phyloP scores from a whole-genome alignment of 192 early-diverging fungal species.

The Gaertneriomyces semiglobifer region DNA sequence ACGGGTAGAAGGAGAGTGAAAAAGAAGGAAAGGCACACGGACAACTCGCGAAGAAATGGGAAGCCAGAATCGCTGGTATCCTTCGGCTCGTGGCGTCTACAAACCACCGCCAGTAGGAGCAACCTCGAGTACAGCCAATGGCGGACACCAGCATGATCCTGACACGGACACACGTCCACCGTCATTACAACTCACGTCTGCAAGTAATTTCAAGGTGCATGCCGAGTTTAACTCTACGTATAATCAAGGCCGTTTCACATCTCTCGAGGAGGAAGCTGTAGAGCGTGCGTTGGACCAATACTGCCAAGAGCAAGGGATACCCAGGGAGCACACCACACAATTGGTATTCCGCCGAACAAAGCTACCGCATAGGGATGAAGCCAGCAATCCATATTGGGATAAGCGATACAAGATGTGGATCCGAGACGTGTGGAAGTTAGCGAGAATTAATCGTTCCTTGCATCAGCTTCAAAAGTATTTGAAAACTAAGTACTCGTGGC shows the following conservation, averaged over 20 bases:
- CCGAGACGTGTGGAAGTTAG: background rate
- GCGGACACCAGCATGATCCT: no score
- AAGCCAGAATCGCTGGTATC: no score
- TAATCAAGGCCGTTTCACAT: conserved; percentile 3
- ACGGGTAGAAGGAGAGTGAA: no score
- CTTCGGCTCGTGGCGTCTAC: no score
- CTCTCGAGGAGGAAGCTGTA: conserved; percentile 5
- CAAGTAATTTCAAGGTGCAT: background rate
- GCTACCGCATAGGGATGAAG: background rate
- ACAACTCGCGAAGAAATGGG: no score
- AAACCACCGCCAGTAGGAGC: no score
- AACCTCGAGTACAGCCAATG: no score
- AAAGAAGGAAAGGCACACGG: no score
- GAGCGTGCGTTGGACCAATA: conserved; percentile 8
- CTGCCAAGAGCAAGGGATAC: conserved; percentile 3
- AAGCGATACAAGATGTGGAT: conserved; percentile 2
- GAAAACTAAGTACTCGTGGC: background rate
- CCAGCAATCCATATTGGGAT: conserved; percentile 2
- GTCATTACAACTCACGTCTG: conserved; percentile 4
- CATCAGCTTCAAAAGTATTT: conserved; percentile 4
- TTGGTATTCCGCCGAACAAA: conserved; percentile 1
- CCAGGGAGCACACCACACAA: background rate
- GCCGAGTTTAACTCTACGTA: conserved; percentile 1
- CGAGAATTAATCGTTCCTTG: conserved; percentile 13
- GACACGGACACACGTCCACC: conserved; percentile 2